Percentiles rank a stretch among this genome's conserved stretches.
Conservation (phyloP, 129 eudicot genomes). For the Rutidosis leptorrhynchoides region DNA sequence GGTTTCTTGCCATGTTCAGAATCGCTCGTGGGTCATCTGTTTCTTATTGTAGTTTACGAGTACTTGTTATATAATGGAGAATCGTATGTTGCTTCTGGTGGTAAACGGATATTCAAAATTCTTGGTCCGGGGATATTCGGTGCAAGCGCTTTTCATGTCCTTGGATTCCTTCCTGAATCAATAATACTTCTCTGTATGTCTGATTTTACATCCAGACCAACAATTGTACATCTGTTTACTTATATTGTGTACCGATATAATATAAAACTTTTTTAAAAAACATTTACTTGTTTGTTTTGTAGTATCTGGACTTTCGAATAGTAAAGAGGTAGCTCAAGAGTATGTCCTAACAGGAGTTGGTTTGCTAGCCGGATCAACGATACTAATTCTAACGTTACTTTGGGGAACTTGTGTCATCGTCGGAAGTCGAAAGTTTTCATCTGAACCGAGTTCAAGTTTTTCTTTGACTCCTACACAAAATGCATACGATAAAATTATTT, state of each 20-base stretch:
- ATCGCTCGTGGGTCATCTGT: constrained; percentile 53
- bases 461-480: constrained; percentile 16
- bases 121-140: constrained; percentile 89
- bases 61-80: constrained; percentile 64
- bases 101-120: constrained; percentile 65
- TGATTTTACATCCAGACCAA: neutral
- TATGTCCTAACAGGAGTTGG: constrained; percentile 69
- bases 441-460: constrained; percentile 12
- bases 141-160: constrained; percentile 72
- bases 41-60: constrained; percentile 67
- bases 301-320: constrained; percentile 62
- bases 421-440: constrained; percentile 38
- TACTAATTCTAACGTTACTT: constrained; percentile 56
- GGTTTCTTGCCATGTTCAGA: constrained; percentile 80
- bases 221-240: too few species aligned
- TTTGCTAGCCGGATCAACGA: constrained; percentile 70
- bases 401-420: constrained; percentile 82
- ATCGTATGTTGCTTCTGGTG: constrained; percentile 60
- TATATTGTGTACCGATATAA: too few species aligned
- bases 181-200: constrained; percentile 63
- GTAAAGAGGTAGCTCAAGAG: constrained; percentile 54
- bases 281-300: constrained; percentile 29
- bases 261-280: too few species aligned
- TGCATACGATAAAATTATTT: constrained; percentile 25
- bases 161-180: constrained; percentile 73